Conservation (phyloP, 2,329 filamentous ascomycete species). For the Dothistroma septosporum region DNA sequence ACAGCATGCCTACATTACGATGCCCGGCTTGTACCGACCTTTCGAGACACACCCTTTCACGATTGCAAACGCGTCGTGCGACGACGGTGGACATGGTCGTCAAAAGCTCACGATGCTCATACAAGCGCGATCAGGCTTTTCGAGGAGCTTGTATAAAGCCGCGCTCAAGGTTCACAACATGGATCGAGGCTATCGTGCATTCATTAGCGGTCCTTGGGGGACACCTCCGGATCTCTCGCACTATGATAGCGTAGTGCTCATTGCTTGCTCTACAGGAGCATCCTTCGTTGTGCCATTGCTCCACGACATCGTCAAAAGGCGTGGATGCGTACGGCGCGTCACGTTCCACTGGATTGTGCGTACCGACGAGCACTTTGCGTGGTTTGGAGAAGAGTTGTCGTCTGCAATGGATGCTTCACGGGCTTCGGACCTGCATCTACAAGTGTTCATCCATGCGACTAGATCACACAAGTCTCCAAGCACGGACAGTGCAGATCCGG, state of each 20-base stretch:
- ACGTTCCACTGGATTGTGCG: conserved; percentile 31
- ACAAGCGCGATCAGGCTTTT: conserved; percentile 31
- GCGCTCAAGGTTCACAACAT: conserved; percentile 14
- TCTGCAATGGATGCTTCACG: conserved; percentile 15
- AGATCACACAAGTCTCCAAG: conserved; percentile 4
- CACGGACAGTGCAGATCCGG: not conserved
- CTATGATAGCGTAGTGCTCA: conserved; percentile 57
- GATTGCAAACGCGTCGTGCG: conserved; percentile 40
- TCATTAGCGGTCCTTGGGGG: conserved; percentile 32
- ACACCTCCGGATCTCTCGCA: conserved; percentile 44
- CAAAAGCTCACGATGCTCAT: conserved; percentile 25
- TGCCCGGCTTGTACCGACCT: conserved; percentile 49
- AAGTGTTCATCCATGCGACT: conserved; percentile 54
- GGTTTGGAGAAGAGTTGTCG: conserved; percentile 20
- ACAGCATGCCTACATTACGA: conserved; percentile 59
- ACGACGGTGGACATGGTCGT: conserved; percentile 50
- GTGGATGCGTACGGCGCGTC: conserved; percentile 25
- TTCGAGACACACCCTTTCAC: conserved; percentile 64
- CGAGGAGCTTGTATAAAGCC: conserved; percentile 25
- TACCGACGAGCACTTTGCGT: conserved; percentile 22
- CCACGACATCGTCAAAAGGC: conserved; percentile 50
- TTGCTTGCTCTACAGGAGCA: conserved; percentile 58
- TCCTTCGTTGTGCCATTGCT: conserved; percentile 56
- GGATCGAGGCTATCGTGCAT: conserved; percentile 19
- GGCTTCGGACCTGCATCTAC: conserved; percentile 41